A percentile compares a stretch with the other conserved stretches of the same genome.
phyloP scores from a whole-genome alignment of 1,139 yeast genomes.

The Saccharomycopsis phalli region DNA sequence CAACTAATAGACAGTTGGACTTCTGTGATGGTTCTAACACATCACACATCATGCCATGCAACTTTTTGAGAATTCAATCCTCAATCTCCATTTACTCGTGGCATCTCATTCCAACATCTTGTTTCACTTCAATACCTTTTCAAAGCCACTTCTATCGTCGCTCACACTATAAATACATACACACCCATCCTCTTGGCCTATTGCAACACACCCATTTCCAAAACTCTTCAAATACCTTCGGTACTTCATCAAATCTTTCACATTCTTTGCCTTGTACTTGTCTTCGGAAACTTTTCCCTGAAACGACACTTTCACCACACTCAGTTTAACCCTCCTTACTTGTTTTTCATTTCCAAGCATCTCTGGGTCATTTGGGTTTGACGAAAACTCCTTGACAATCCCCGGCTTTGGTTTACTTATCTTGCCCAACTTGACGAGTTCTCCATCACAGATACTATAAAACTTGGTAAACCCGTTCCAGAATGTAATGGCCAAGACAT shows the following conservation, averaged over 20 bases:
- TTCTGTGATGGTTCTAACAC: too few species aligned
- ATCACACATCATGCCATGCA: too few species aligned
- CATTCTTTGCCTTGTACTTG: slow-evolving; percentile 1
- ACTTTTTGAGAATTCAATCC: too few species aligned
- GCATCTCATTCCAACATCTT: too few species aligned
- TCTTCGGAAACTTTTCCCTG: background rate
- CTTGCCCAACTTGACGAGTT: slow-evolving; percentile 8
- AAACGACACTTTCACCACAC: slow-evolving; percentile 4
- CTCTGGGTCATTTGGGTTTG: slow-evolving; percentile 20
- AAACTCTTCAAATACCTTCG: slow-evolving; percentile 8
- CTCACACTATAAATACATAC: slow-evolving; percentile 7
- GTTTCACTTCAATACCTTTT: background rate
- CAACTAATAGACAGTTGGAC: too few species aligned
- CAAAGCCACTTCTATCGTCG: background rate
- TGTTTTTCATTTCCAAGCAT: slow-evolving; percentile 7
- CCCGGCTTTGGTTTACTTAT: slow-evolving; percentile 10
- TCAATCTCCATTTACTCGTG: too few species aligned
- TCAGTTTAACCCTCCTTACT: slow-evolving; percentile 9
- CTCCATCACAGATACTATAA: background rate
- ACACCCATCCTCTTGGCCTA: slow-evolving; percentile 18
- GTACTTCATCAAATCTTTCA: slow-evolving; percentile 3
- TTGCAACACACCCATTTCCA: slow-evolving; percentile 5
- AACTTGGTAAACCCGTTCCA: slow-evolving; percentile 19
- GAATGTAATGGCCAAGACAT: slow-evolving; percentile 11
- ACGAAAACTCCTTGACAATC: slow-evolving; percentile 14